Evolutionary conservation across 768 basidiomycete genomes (phyloP).

Genomic region (Cyclocybe aegerita): DNA sequence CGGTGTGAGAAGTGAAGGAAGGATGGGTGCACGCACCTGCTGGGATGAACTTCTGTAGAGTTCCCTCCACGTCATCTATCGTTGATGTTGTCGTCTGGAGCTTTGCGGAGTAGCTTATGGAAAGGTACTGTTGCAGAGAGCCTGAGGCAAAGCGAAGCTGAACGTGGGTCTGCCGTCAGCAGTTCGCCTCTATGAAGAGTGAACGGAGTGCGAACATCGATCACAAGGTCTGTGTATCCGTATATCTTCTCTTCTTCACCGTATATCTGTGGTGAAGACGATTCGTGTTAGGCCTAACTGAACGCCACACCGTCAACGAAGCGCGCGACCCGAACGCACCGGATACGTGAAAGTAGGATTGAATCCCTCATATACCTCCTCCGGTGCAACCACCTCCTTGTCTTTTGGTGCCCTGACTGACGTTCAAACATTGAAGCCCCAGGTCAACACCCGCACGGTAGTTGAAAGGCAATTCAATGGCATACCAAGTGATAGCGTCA

Average conservation of each 20-base stretch:
- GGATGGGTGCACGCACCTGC: conserved; percentile 43
- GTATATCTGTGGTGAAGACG: conserved; percentile 61
- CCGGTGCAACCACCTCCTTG: conserved; percentile 50
- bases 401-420: conserved; percentile 74
- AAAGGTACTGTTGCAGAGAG: conserved; percentile 75
- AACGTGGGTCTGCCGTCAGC: not conserved
- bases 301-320: not conserved
- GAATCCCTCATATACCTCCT: conserved; percentile 67
- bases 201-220: conserved; percentile 60
- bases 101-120: conserved; percentile 64
- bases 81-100: conserved; percentile 58
- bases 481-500: conserved; percentile 74
- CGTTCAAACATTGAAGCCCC: not conserved
- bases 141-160: conserved; percentile 89
- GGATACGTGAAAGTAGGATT: conserved; percentile 94
- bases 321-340: conserved; percentile 37
- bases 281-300: not conserved
- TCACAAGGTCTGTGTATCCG: conserved; percentile 81
- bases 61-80: conserved; percentile 86
- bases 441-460: not conserved
- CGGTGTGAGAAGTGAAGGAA: not conserved
- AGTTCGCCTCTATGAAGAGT: not conserved
- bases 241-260: conserved; percentile 97
- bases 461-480: conserved; percentile 2
- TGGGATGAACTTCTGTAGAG: conserved; percentile 75